A percentile compares a stretch with the other conserved stretches of the same genome.
These are phyloP conservation scores for Grigorovia transvaalensis DNA, from an alignment of 805 yeast species.

Conservation along the genomic window DNA sequence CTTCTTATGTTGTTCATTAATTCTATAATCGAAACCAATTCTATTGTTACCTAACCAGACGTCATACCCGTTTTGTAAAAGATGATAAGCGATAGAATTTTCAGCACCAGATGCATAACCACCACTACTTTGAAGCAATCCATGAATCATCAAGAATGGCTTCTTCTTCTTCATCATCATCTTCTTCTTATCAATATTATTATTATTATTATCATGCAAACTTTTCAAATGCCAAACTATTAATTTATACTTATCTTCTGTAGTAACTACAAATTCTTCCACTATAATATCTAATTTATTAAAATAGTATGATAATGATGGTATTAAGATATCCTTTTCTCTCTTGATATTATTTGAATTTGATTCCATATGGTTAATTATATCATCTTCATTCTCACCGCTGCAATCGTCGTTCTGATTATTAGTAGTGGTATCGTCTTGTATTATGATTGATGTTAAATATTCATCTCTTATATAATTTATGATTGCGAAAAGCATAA, in stretches of 20 bases:
- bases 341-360: background rate
- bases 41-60: conserved; percentile 91
- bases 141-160: conserved; percentile 77
- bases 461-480: background rate
- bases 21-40: conserved; percentile 66
- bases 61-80: conserved; percentile 52
- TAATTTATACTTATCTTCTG: conserved; percentile 74
- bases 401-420: background rate
- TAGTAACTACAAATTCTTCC: conserved; percentile 47
- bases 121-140: conserved; percentile 78
- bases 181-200: conserved; percentile 22
- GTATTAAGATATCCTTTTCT: conserved; percentile 24
- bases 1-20: conserved; percentile 21
- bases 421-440: background rate
- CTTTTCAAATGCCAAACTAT: conserved; percentile 41
- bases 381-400: background rate
- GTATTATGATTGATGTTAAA: background rate
- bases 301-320: conserved; percentile 61
- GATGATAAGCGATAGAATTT: conserved; percentile 59
- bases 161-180: too few species aligned
- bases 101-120: conserved; percentile 74
- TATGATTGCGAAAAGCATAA: conserved; percentile 4
- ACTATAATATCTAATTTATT: conserved; percentile 49
- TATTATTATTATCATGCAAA: conserved; percentile 1
- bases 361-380: background rate